Evolutionary conservation across 2,329 filamentous ascomycete species (phyloP), one percentile per base, ranked within the genome.

Genomic region (Fusarium decemcellulare): DNA sequence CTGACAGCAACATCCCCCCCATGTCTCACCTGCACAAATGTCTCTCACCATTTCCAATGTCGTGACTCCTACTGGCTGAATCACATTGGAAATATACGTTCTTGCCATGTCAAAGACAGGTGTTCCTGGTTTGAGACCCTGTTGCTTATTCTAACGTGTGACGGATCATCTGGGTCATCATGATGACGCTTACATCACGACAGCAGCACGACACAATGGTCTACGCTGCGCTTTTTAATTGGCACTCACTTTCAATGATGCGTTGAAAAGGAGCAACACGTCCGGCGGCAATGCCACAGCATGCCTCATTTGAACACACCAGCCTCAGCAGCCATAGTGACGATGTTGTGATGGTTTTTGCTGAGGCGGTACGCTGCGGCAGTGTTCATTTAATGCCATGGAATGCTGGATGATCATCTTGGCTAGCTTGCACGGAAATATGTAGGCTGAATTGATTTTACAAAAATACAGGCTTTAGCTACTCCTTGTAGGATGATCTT

Each of bases 401-500:
- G 15, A 3, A 16, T 16, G 5, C 6, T 16, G 23, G 23, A 23
- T 23, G 4, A 23, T 5, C 23, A 5, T 5, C 23, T 23, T 23
- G 5, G 5, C 5, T 5, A 11, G n/a, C 8, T 37, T 6, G 10
- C 1, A 3, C 32, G 15, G 5, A 3, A 11, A 9, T 39, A 3
- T 5, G 3, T 15, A 15, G 44, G 44, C 27, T 3, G 27, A 61
- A 65, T 61, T 18, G 3, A 12, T 3, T 2, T 1, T 1, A 4
- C 1, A 36, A n/a, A 11, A 37, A 23, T 3, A 23, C 18, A 23
- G 3, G 4, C 18, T 3, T 37, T 37, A 3, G 18, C 15, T 2
- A 27, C 6, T n/a, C 5, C 15, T 14, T 14, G 27, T 32, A 67
- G 48, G 16, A 67, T 67, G 64, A 53, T 67, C 37, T 63, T 54